A percentile compares a stretch with the other conserved stretches of the same genome.
Evolutionary conservation across 2,329 filamentous ascomycete genomes (phyloP).

Genomic region (Aspergillus vadensis): DNA sequence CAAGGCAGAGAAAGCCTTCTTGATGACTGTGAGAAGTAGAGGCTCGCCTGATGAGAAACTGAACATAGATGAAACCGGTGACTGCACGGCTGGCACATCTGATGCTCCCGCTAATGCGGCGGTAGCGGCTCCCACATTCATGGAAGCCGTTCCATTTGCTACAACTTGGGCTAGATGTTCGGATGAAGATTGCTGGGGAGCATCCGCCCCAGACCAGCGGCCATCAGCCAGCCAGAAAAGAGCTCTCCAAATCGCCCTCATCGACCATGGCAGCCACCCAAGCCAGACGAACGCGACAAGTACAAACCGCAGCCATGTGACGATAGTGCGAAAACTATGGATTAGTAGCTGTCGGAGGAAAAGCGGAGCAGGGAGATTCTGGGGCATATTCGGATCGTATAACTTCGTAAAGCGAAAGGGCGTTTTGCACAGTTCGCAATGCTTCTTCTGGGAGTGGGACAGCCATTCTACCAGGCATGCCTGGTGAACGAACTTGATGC

Average conservation of each 20-base stretch:
- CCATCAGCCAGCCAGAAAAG: slow-evolving; percentile 93
- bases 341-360: slow-evolving; percentile 77
- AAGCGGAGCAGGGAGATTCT: slow-evolving; percentile 73
- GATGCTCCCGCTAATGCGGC: slow-evolving; percentile 27
- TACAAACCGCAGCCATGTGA: slow-evolving; percentile 76
- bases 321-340: slow-evolving; percentile 69
- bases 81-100: slow-evolving; percentile 34
- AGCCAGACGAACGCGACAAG: slow-evolving; percentile 88
- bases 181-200: slow-evolving; percentile 24
- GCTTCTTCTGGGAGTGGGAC: slow-evolving; percentile 97
- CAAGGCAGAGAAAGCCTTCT: slow-evolving; percentile 43
- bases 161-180: slow-evolving; percentile 24
- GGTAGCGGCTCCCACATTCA: slow-evolving; percentile 23
- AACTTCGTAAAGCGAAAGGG: slow-evolving; percentile 97
- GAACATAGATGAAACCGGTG: slow-evolving; percentile 44
- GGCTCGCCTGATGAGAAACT: slow-evolving; percentile 49
- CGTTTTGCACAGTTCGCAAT: slow-evolving; percentile 99
- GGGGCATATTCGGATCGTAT: slow-evolving; percentile 92
- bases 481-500: slow-evolving; percentile 98
- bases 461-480: slow-evolving; percentile 99
- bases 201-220: slow-evolving; percentile 55
- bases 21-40: slow-evolving; percentile 49
- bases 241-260: slow-evolving; percentile 88
- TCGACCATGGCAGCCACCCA: slow-evolving; percentile 81
- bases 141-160: slow-evolving; percentile 31